Base-by-base conservation (phyloP, 345 rosid species). In the Populus ilicifolia region DNA sequence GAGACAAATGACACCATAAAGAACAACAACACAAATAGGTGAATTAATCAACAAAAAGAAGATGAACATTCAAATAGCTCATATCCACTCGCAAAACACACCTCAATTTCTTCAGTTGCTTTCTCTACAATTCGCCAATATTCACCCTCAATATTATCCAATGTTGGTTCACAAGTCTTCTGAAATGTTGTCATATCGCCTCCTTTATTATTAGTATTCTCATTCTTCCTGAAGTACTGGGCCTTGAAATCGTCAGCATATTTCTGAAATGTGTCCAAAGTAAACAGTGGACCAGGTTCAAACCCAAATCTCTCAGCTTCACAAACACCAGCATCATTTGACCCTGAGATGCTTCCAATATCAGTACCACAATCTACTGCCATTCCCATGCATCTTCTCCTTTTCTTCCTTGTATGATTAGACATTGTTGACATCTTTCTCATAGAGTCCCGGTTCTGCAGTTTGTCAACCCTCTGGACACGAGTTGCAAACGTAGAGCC, bases 51-150 rank as follows among this genome's bases (percentile, higher is more conserved):
- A 59, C 27, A 59, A 59, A 59, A 59, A n/a, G 64, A 59, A 23
- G 23, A 23, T 59, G 29, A 23, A 23, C 29, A 23, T 59, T 59
- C 64, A 23, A n/a, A 10, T 59, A 59, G 64, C 64, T 9, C 30
- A 14, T 13, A 33, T 71, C 36, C 52, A 74, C 29, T 72, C 75
- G 54, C 18, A 71, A 73, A 74, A 43, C 71, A 39, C 83, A 94
- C 99, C 98, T 94, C 97, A 78, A 96, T 88, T 85, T 91, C 92
- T 84, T 92, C 97, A 36, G 98, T 90, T 61, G 97, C 97, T 84
- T 91, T 89, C 89, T 96, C 98, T 78, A 96, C 97, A 71, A 96
- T 89, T 79, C 98, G 89, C 99, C 99, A 96, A 83, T 94, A 96
- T 87, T 96, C 99, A 76, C 98, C 99, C 86, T 96, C 98, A 76